Evolutionary conservation across 169 alveolate genomes (phyloP).

Genomic region (Plasmodium ovale): DNA sequence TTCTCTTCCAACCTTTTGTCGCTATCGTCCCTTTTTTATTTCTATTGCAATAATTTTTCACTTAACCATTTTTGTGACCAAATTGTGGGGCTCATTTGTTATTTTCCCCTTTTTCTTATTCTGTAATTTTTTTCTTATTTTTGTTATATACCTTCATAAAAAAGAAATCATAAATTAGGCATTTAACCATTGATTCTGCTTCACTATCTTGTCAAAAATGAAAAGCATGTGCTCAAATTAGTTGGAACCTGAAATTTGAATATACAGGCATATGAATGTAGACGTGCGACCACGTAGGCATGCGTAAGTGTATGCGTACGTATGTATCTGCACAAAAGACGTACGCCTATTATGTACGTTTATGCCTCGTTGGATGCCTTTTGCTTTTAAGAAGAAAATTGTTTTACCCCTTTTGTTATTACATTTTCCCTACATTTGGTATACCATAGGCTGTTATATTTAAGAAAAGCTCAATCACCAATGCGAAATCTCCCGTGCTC

Average conservation of each 20-base stretch:
- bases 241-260: not conserved
- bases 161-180: too few species aligned
- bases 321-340: not conserved
- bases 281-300: not conserved
- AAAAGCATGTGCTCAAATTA: not conserved
- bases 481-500: too few species aligned
- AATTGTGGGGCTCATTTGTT: not conserved
- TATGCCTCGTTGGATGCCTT: too few species aligned
- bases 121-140: too few species aligned
- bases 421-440: too few species aligned
- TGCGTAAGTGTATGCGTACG: not conserved
- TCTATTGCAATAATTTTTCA: not conserved
- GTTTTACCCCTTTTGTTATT: too few species aligned
- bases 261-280: not conserved
- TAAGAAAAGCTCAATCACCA: too few species aligned
- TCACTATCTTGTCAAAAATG: not conserved
- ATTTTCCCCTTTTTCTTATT: too few species aligned
- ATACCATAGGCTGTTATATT: too few species aligned
- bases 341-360: too few species aligned
- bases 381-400: too few species aligned
- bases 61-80: not conserved
- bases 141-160: not conserved
- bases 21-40: not conserved
- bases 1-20: not conserved
- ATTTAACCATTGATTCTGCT: not conserved